Evolutionary conservation across 2,329 filamentous ascomycete species (phyloP).

Genomic region (Ceratocystis cubensis): DNA sequence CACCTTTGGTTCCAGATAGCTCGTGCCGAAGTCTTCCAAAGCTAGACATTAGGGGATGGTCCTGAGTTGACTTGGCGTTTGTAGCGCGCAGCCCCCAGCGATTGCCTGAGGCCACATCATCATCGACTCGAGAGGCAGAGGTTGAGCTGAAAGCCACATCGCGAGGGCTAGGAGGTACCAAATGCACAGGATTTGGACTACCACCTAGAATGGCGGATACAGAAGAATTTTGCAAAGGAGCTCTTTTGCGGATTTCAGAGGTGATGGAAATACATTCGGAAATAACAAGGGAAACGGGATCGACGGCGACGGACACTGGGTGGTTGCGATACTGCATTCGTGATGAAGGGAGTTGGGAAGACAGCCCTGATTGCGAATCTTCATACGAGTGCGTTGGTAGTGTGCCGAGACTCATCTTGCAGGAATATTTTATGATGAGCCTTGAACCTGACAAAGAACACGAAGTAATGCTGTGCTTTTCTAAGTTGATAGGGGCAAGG

Average conservation of each 20-base stretch:
- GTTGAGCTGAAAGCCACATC: slow-evolving; percentile 10
- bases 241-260: slow-evolving; percentile 94
- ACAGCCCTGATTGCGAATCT: slow-evolving; percentile 16
- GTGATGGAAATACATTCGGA: slow-evolving; percentile 99
- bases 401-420: slow-evolving; percentile 13
- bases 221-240: slow-evolving; percentile 88
- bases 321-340: slow-evolving; percentile 48
- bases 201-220: slow-evolving; percentile 91
- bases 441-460: background rate
- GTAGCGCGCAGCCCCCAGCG: slow-evolving; percentile 89
- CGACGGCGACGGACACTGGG: slow-evolving; percentile 67
- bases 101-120: slow-evolving; percentile 49
- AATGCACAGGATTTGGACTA: slow-evolving; percentile 45
- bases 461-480: background rate
- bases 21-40: slow-evolving; percentile 85
- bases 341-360: slow-evolving; percentile 25
- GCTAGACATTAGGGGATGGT: slow-evolving; percentile 89
- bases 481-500: background rate
- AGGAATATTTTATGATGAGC: background rate
- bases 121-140: slow-evolving; percentile 28
- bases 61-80: slow-evolving; percentile 93
- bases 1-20: slow-evolving; percentile 72
- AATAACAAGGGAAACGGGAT: slow-evolving; percentile 84
- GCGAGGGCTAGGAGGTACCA: slow-evolving; percentile 36
- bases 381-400: slow-evolving; percentile 12